A percentile compares a stretch with the other conserved stretches of the same genome.
phyloP scores from a whole-genome alignment of 2,329 filamentous ascomycete genomes.

The Aurifilum marmelostoma region DNA sequence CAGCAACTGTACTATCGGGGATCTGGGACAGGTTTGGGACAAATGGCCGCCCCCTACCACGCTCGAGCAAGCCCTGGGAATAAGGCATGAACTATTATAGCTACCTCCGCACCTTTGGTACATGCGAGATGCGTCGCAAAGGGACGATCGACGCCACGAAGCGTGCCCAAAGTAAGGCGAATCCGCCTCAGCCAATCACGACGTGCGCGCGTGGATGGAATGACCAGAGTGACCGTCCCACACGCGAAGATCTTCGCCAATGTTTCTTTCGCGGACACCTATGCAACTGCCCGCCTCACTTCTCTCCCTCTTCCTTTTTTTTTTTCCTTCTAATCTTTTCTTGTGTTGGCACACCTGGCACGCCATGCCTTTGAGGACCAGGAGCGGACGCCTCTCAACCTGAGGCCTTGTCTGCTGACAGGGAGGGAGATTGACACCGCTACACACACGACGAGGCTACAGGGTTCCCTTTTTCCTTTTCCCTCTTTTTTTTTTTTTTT shows the following conservation, averaged over 20 bases:
- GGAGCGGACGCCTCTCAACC: constrained; percentile 28
- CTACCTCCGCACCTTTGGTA: neutral
- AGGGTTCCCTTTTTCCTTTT: neutral
- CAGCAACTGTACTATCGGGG: neutral
- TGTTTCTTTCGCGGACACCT: constrained; percentile 15
- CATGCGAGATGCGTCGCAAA: neutral
- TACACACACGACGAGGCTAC: constrained; percentile 23
- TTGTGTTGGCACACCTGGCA: neutral
- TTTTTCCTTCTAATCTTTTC: neutral
- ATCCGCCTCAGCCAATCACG: constrained; percentile 25
- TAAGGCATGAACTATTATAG: constrained; percentile 1
- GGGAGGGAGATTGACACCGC: constrained; percentile 22
- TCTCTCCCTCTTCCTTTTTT: neutral
- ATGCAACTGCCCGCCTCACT: constrained; percentile 28
- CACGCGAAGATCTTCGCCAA: constrained; percentile 24
- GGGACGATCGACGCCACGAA: constrained; percentile 25
- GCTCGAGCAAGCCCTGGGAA: neutral
- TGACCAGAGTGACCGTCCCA: constrained; percentile 11
- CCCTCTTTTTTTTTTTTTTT: no score
- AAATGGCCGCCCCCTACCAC: neutral
- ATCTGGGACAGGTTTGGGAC: neutral
- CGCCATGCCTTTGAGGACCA: neutral
- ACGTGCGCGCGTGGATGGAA: constrained; percentile 1
- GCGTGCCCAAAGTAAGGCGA: constrained; percentile 28
- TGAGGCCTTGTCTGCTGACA: constrained; percentile 18